phyloP scores from a whole-genome alignment of 208 protist species.

The Histomonas meleagridis region DNA sequence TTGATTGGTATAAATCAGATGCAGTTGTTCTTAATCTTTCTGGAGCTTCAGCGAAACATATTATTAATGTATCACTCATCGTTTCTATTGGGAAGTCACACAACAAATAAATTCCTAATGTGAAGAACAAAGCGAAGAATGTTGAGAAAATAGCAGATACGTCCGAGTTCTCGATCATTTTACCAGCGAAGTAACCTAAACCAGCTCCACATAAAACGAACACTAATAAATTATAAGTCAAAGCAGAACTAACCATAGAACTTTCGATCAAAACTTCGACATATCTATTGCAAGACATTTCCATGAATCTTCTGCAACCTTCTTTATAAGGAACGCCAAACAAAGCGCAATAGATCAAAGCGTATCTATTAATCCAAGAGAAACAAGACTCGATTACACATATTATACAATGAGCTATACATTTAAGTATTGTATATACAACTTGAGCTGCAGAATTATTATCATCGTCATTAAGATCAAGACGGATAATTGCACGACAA shows the following conservation, averaged over 20 bases:
- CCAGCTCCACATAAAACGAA: neutral
- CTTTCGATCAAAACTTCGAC: neutral
- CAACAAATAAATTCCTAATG: neutral
- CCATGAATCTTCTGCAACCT: neutral
- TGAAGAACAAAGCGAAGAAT: neutral
- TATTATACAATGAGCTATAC: neutral
- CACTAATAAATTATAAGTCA: neutral
- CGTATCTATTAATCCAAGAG: neutral
- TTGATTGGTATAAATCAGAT: neutral
- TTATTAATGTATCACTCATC: neutral
- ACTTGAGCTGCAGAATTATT: neutral
- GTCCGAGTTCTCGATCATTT: neutral
- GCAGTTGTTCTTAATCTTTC: neutral
- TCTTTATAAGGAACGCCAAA: neutral
- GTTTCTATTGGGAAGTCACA: neutral
- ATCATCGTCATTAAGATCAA: neutral
- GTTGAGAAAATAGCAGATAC: neutral
- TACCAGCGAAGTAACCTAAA: neutral
- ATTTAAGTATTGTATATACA: neutral
- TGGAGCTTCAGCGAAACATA: neutral
- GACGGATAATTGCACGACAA: neutral
- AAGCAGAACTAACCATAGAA: neutral
- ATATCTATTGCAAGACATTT: neutral
- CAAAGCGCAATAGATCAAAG: neutral
- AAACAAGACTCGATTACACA: neutral